Conservation (phyloP, 2,329 filamentous ascomycete species). For the Cytospora chrysosperma region DNA sequence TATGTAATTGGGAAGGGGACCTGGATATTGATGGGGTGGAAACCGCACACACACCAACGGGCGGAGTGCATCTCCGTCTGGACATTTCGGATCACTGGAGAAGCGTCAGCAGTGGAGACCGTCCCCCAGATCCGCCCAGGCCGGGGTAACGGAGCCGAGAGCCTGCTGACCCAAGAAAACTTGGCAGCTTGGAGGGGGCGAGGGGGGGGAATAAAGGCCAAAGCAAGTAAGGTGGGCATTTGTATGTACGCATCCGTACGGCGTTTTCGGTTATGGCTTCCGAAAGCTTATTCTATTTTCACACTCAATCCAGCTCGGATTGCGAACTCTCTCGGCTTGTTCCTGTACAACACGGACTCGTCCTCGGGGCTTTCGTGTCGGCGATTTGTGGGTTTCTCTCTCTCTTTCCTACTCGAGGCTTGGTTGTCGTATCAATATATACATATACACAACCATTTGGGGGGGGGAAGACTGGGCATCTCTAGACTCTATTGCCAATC, state of each 20-base stretch:
- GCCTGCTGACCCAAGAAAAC: conserved; percentile 1
- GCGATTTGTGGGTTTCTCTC: neutral
- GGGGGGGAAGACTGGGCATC: neutral
- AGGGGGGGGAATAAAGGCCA: too few species aligned
- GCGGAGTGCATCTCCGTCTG: neutral
- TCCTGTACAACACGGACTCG: neutral
- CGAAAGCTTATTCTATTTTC: conserved; percentile 15
- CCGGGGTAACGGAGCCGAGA: conserved; percentile 4
- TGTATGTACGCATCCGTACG: conserved; percentile 19
- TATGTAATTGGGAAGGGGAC: neutral
- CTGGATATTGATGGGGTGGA: neutral
- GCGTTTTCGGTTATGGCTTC: conserved; percentile 16
- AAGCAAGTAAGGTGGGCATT: conserved; percentile 13
- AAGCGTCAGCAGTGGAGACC: neutral
- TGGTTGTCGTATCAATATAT: neutral
- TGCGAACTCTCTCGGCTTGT: neutral
- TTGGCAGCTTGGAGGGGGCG: too few species aligned
- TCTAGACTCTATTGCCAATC: neutral
- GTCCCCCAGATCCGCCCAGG: neutral
- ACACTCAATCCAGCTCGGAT: neutral
- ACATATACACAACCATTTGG: neutral
- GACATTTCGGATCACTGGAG: neutral
- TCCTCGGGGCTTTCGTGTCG: too few species aligned
- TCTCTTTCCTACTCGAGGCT: neutral
- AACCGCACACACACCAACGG: neutral